A percentile compares a stretch with the other conserved stretches of the same genome.
phyloP scores from a whole-genome alignment of 192 early-diverging fungal species.

The Coemansia sp. region DNA sequence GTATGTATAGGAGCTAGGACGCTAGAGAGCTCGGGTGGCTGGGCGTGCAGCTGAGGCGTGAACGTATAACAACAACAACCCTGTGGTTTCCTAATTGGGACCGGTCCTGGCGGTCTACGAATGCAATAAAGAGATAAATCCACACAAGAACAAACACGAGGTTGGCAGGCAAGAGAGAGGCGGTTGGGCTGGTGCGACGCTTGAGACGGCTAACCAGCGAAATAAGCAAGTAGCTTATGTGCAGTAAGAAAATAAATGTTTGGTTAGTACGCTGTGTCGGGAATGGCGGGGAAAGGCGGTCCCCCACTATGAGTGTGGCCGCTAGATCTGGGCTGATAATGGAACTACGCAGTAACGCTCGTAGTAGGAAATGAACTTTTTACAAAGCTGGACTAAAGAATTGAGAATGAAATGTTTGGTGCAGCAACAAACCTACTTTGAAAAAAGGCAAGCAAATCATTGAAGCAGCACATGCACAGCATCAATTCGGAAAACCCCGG shows the following conservation, averaged over 20 bases:
- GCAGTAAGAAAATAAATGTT: not conserved
- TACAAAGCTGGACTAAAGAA: no score
- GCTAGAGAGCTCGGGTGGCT: not conserved
- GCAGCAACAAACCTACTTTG: not conserved
- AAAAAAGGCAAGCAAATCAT: slow-evolving; percentile 1
- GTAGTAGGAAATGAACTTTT: no score
- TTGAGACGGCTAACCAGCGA: not conserved
- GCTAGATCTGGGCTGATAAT: not conserved
- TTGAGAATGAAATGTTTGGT: not conserved
- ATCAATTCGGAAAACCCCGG: slow-evolving; percentile 4
- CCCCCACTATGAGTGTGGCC: not conserved
- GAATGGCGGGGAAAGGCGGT: not conserved
- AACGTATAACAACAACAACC: not conserved
- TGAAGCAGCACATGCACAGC: slow-evolving; percentile 9
- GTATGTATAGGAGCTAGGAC: not conserved
- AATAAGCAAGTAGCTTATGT: not conserved
- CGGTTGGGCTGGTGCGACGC: not conserved
- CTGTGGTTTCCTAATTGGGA: not conserved
- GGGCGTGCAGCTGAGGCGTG: not conserved
- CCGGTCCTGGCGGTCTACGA: not conserved
- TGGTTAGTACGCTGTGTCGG: not conserved
- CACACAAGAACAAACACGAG: not conserved
- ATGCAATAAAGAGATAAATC: not conserved
- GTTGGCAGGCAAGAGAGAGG: not conserved
- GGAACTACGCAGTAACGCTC: not conserved